Base-by-base conservation (phyloP, 768 basidiomycete genomes). In the Lyophyllum shimeji region DNA sequence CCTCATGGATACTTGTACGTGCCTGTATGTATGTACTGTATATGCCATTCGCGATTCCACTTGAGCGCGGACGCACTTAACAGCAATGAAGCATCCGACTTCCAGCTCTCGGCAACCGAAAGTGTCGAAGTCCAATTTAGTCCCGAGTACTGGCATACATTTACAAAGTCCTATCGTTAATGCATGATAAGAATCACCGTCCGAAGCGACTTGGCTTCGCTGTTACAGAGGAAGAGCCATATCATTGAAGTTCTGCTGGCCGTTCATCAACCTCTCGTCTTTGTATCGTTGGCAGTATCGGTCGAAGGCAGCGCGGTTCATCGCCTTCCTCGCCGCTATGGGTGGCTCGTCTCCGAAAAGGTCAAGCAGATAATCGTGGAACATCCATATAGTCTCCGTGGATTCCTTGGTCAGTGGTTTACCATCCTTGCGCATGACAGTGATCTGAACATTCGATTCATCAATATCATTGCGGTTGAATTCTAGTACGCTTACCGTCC, bases 301-400 rank as follows among this genome's bases (percentile, higher is more conserved):
- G 29, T 57, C 50, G 37, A 57, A 57, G 13, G 48, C 44, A 40
- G 44, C 18, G 3, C 56, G 56, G 50, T 51, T 47, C 23, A 46
- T 57, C 15, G 13, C 25, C 3, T 20, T 21, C 9, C 17, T 40
- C 39, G 45, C 39, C 11, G 15, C 11, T 8, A 47, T 43, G 7
- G 33, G 11, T 20, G 50, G 45, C 3, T 52, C 50, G 20, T 57
- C 51, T 29, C 58, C 67, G 45, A 70, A 71, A 31, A 68, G 54
- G 54, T 60, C 60, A 27, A 73, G 62, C 6, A 72, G 47, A 48
- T 65, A 57, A 59, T 74, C 71, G 29, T 69, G 65, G 25, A 68
- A 74, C 68, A 71, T 70, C 63, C 71, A 65, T n/a, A 66, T 64
- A 1, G 65, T 64, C 57, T 64, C 63, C 37, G 64, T 64, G 17